Percentiles rank a stretch among this genome's conserved stretches.
Evolutionary conservation across 805 yeast genomes (phyloP).

Genomic region (Saccharomycopsis malanga): DNA sequence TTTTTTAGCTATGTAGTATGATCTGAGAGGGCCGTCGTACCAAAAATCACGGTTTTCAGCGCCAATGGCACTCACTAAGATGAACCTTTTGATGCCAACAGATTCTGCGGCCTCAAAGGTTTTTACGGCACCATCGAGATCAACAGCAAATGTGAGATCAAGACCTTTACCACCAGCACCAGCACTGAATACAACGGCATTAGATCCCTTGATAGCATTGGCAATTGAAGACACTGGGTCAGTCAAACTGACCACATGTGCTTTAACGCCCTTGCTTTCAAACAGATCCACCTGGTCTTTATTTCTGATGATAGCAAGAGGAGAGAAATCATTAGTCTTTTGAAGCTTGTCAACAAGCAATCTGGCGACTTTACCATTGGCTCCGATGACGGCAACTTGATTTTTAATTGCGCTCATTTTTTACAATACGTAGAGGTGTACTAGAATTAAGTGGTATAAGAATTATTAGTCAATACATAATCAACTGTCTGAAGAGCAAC

Average conservation of each 20-base stretch:
- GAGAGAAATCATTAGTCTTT: slow-evolving; percentile 30
- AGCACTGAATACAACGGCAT: slow-evolving; percentile 53
- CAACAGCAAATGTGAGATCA: slow-evolving; percentile 42
- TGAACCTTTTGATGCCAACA: slow-evolving; percentile 38
- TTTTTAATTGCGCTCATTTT: not conserved
- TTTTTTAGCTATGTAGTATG: slow-evolving; percentile 54
- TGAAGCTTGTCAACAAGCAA: slow-evolving; percentile 34
- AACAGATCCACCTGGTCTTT: slow-evolving; percentile 39
- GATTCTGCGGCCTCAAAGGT: slow-evolving; percentile 46
- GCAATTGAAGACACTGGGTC: slow-evolving; percentile 33
- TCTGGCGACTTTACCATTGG: slow-evolving; percentile 57
- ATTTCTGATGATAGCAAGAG: slow-evolving; percentile 40
- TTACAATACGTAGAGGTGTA: too few relatives aligned
- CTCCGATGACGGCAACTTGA: slow-evolving; percentile 46
- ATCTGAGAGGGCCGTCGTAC: slow-evolving; percentile 33
- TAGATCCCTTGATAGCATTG: slow-evolving; percentile 37
- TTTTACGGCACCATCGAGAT: slow-evolving; percentile 55
- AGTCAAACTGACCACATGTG: slow-evolving; percentile 35
- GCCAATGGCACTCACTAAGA: slow-evolving; percentile 50
- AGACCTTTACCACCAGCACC: slow-evolving; percentile 55
- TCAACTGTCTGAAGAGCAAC: too few relatives aligned
- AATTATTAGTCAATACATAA: too few relatives aligned
- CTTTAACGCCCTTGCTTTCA: slow-evolving; percentile 31
- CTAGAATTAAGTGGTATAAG: too few relatives aligned
- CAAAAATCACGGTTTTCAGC: slow-evolving; percentile 45